Evolutionary conservation across 2,329 filamentous ascomycete species (phyloP).

Genomic region (Uncinocarpus reesii): DNA sequence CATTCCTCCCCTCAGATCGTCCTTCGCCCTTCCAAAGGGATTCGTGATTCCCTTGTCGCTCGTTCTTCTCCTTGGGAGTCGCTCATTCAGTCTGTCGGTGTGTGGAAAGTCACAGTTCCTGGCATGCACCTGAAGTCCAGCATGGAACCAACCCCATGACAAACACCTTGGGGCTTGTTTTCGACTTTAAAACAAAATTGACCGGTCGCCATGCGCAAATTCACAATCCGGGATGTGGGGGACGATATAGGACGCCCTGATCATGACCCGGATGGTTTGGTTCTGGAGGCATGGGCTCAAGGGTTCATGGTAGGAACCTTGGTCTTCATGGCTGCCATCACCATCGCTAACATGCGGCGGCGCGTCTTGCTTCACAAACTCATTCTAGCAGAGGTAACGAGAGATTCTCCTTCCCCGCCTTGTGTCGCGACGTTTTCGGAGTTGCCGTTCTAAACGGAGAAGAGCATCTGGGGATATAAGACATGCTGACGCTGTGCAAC

Average conservation of each 20-base stretch:
- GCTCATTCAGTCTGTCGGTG: background rate
- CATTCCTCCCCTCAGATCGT: background rate
- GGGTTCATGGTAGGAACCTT: constrained; percentile 42
- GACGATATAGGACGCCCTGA: constrained; percentile 13
- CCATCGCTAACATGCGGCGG: constrained; percentile 42
- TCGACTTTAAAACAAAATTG: background rate
- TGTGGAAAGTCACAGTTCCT: background rate
- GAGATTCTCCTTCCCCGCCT: background rate
- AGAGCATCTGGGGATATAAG: background rate
- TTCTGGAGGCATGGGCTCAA: constrained; percentile 41
- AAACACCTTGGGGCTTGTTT: no score
- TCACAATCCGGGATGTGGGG: background rate
- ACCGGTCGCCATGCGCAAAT: constrained; percentile 1
- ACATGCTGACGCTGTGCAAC: background rate
- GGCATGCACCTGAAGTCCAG: background rate
- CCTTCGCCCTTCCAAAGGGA: background rate
- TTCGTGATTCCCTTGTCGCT: background rate
- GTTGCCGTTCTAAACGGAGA: background rate
- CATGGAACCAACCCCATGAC: constrained; percentile 6
- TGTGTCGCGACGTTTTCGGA: background rate
- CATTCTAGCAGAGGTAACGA: constrained; percentile 39
- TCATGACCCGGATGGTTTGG: constrained; percentile 26
- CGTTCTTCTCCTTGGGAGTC: background rate
- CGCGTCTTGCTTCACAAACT: constrained; percentile 42
- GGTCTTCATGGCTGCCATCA: constrained; percentile 42